phyloP scores from a whole-genome alignment of 1,284 basidiomycete species.

The Rhodotorula sp. region DNA sequence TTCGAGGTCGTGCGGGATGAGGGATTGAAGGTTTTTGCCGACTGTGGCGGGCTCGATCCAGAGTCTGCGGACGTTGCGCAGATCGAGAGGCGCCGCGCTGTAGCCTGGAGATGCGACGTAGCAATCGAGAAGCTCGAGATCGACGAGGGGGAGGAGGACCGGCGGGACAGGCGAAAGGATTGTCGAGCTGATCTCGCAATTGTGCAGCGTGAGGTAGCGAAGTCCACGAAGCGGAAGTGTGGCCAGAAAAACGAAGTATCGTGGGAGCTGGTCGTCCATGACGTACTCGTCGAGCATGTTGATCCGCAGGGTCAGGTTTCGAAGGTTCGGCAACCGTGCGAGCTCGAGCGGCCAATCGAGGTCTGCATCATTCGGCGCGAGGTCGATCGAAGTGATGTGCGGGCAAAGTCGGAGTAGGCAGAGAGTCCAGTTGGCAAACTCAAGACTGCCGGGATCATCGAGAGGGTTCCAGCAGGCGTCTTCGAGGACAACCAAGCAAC shows the following conservation, averaged over 20 bases:
- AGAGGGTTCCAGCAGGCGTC: not conserved
- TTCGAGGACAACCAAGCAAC: not conserved
- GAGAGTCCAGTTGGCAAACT: not conserved
- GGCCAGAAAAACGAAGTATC: too few species aligned
- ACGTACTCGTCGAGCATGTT: not conserved
- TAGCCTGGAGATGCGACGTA: too few species aligned
- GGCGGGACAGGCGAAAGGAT: too few species aligned
- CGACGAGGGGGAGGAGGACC: too few species aligned
- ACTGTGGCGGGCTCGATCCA: too few species aligned
- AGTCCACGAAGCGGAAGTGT: not conserved
- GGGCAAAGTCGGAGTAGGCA: not conserved
- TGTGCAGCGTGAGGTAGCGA: not conserved
- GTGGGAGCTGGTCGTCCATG: too few species aligned
- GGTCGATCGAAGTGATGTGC: too few species aligned
- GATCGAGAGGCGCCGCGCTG: too few species aligned
- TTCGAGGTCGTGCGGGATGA: too few species aligned
- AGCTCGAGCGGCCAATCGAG: constrained; percentile 19
- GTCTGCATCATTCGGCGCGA: not conserved
- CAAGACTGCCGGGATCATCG: not conserved
- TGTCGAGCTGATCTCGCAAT: not conserved
- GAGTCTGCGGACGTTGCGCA: too few species aligned
- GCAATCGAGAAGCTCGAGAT: too few species aligned
- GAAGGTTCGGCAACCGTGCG: not conserved
- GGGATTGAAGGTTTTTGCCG: too few species aligned
- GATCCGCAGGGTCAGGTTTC: not conserved